These are phyloP conservation scores for Colletotrichum brevisporum DNA, from an alignment of 2,329 filamentous ascomycete genomes.

Conservation along the genomic window DNA sequence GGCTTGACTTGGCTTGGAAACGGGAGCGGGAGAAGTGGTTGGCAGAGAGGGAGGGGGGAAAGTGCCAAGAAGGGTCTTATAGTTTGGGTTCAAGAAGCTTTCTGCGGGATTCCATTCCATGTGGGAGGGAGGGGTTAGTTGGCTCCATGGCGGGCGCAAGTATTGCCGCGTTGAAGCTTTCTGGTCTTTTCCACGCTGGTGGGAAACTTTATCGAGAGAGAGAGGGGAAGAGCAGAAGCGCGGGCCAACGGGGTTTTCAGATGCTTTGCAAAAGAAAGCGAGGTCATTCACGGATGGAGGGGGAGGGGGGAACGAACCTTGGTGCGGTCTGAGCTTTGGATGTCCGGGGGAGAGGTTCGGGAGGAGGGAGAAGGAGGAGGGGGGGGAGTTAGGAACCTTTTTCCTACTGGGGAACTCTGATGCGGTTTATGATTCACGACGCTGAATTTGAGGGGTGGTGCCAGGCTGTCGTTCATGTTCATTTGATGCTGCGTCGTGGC, in stretches of 20 bases:
- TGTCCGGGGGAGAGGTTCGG: too few relatives aligned
- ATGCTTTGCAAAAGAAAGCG: neutral
- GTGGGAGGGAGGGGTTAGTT: neutral
- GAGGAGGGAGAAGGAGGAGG: too few relatives aligned
- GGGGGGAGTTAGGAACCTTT: too few relatives aligned
- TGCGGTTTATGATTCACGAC: too few relatives aligned
- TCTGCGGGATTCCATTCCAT: conserved; percentile 3
- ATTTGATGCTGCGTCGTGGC: too few relatives aligned
- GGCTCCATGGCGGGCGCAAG: neutral
- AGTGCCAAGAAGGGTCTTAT: neutral
- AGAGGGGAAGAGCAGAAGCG: neutral
- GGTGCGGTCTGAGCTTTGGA: neutral
- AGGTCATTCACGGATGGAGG: neutral
- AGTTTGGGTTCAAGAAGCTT: neutral
- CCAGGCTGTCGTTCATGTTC: too few relatives aligned
- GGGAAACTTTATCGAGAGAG: conserved; percentile 24
- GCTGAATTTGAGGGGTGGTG: too few relatives aligned
- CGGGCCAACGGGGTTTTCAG: neutral
- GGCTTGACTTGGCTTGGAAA: too few relatives aligned
- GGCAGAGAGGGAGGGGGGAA: neutral
- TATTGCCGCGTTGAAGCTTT: neutral
- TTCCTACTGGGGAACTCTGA: too few relatives aligned
- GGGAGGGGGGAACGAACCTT: conserved; percentile 2
- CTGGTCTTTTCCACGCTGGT: neutral
- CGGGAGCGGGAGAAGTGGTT: too few relatives aligned